These are phyloP conservation scores for Viola pubescens DNA, from an alignment of 441 rosid genomes.

Conservation along the genomic window DNA sequence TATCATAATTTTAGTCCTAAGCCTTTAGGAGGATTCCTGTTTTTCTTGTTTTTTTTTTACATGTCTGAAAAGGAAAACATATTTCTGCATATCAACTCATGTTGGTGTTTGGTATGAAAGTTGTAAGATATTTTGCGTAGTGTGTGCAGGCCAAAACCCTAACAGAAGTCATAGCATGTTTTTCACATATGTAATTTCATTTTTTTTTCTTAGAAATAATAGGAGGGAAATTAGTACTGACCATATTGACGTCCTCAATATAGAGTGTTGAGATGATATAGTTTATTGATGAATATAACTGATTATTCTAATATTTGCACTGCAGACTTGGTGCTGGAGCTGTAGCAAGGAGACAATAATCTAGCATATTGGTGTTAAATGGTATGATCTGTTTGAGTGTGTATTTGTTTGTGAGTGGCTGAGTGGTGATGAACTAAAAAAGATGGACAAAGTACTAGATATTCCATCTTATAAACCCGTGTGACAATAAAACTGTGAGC, in stretches of 20 bases:
- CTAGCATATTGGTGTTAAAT: conserved; percentile 13
- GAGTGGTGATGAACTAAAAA: conserved; percentile 20
- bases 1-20: too few relatives aligned
- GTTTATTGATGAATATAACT: conserved; percentile 18
- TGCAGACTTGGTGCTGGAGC: conserved; percentile 92
- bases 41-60: too few relatives aligned
- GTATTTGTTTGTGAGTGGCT: conserved; percentile 24
- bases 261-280: conserved; percentile 2
- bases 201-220: neutral
- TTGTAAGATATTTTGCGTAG: too few relatives aligned
- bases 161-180: neutral
- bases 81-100: neutral
- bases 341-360: conserved; percentile 34
- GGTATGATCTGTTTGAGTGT: conserved; percentile 28
- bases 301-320: conserved; percentile 21
- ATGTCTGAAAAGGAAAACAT: neutral
- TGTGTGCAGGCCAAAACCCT: too few relatives aligned
- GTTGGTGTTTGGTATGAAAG: too few relatives aligned
- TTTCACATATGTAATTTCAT: neutral
- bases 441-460: conserved; percentile 16
- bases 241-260: conserved; percentile 3
- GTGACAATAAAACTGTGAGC: conserved; percentile 30
- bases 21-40: too few relatives aligned
- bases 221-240: neutral
- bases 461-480: conserved; percentile 22